A percentile compares a stretch with the other conserved stretches of the same genome.
Evolutionary conservation across 768 basidiomycete genomes (phyloP).

Genomic region (Mycena filopes): DNA sequence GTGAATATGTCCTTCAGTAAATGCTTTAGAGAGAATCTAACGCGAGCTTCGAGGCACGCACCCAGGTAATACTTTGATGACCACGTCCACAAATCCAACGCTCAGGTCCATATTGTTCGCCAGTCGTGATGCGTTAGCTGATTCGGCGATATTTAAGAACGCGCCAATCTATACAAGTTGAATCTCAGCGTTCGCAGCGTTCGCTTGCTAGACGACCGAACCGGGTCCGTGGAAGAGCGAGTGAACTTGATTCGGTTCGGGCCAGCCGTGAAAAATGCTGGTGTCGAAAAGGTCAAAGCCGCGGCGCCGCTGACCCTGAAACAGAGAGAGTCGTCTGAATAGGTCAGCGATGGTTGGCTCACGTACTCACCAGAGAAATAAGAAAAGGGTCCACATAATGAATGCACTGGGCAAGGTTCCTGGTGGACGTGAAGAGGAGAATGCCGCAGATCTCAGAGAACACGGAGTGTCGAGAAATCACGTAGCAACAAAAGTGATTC

Average conservation of each 20-base stretch:
- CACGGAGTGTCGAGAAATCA: no score
- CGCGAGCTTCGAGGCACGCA: background rate
- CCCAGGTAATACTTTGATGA: slow-evolving; percentile 15
- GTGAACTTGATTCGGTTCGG: slow-evolving; percentile 22
- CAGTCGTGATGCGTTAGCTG: slow-evolving; percentile 4
- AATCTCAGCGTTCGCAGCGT: no score
- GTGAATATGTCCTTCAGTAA: slow-evolving; percentile 5
- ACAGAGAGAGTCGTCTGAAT: background rate
- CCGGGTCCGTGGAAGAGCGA: no score
- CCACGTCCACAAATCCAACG: slow-evolving; percentile 18
- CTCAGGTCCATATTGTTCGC: slow-evolving; percentile 16
- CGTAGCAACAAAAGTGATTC: no score
- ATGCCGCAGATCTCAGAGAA: no score
- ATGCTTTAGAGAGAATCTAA: background rate
- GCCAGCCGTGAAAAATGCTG: slow-evolving; percentile 6
- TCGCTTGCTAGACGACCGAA: no score
- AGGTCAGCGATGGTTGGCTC: no score
- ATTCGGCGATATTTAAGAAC: slow-evolving; percentile 12
- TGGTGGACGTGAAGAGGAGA: no score
- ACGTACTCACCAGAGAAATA: no score
- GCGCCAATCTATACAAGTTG: no score
- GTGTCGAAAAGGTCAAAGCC: slow-evolving; percentile 3
- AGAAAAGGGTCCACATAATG: no score
- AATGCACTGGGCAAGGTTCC: no score
- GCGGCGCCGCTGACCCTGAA: background rate